phyloP scores from a whole-genome alignment of 139 green algal species.

The Mychonastes homosphaera region DNA sequence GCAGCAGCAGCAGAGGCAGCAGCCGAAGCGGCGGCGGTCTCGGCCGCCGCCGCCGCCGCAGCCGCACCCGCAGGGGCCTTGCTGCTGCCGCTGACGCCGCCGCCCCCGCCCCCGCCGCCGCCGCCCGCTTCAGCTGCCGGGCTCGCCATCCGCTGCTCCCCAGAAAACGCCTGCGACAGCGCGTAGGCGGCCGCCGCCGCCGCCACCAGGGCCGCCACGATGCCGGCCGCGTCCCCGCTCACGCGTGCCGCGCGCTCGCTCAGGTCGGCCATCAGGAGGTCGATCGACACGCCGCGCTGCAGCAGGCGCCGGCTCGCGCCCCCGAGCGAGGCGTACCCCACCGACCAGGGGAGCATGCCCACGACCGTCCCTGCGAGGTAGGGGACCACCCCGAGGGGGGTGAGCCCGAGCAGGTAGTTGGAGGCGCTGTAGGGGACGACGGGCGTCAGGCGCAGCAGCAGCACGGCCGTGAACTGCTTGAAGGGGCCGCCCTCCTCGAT shows the following conservation, averaged over 20 bases:
- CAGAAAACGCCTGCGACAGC: too few species aligned
- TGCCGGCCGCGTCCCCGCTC: background rate
- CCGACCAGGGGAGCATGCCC: conserved; percentile 59
- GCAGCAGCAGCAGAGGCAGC: too few species aligned
- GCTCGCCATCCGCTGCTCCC: too few species aligned
- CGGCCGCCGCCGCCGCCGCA: too few species aligned
- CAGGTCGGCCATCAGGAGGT: conserved; percentile 39
- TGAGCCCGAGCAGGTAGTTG: conserved; percentile 78
- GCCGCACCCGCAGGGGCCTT: too few species aligned
- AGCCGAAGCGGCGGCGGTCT: too few species aligned
- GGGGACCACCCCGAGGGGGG: conserved; percentile 47
- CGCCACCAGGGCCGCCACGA: too few species aligned
- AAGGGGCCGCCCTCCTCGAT: conserved; percentile 56
- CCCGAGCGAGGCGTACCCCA: conserved; percentile 64
- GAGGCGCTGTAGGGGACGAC: conserved; percentile 64
- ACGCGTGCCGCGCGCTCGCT: background rate
- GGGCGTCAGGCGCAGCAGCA: conserved; percentile 65
- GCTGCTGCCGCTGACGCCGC: too few species aligned
- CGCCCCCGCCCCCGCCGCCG: too few species aligned
- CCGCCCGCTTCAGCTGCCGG: too few species aligned
- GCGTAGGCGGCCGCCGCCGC: too few species aligned
- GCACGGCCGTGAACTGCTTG: conserved; percentile 59
- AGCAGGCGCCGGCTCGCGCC: conserved; percentile 51
- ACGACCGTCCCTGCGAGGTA: conserved; percentile 53
- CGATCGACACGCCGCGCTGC: conserved; percentile 36